Evolutionary conservation across 176 grass and related monocot genomes (phyloP), one percentile per base, ranked within the genome.

Genomic region (Musa itinerans): DNA sequence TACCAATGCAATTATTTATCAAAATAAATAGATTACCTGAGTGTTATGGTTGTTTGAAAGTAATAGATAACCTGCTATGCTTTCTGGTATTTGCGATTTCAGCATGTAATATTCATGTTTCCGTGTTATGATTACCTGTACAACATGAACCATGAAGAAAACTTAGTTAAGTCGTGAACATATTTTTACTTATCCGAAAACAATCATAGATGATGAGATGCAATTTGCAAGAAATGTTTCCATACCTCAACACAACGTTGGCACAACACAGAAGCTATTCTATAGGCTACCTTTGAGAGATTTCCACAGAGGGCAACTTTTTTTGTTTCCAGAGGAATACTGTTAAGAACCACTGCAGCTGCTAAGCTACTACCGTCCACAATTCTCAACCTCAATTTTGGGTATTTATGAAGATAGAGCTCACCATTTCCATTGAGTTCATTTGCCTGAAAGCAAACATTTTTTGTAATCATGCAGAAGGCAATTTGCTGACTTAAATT

Each of bases 361-460:
- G 90, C 94, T 87, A 97, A 82, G 78, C 90, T 85, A 75, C 83
- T 97, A 68, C 90, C 94, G 78, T 97, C 94, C 34, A 97, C 94
- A 49, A 97, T 83, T 80, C 81, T 90, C 70, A 90, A 75, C 52
- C 81, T 78, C 65, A 91, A 79, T 19, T 97, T 83, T 54, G 88
- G 90, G 72, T 89, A 86, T 70, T 97, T 97, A 67, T 87, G 86
- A 51, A 93, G 77, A 71, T 97, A 97, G 29, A 91, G 71, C 67
- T 82, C 75, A 3, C 94, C 94, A 54, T 64, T 89, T 82, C 62
- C 80, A 73, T 93, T 97, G 59, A 97, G 84, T 74, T 85, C 78
- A 79, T 85, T 79, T 70, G 65, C 82, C 94, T 97, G 71, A 80
- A 75, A 59, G 6, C 4, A 59, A 25, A 59, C 21, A 13, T 22